Evolutionary conservation across 108 stramenopile species (phyloP).

Genomic region (Skeletonema menzelii): DNA sequence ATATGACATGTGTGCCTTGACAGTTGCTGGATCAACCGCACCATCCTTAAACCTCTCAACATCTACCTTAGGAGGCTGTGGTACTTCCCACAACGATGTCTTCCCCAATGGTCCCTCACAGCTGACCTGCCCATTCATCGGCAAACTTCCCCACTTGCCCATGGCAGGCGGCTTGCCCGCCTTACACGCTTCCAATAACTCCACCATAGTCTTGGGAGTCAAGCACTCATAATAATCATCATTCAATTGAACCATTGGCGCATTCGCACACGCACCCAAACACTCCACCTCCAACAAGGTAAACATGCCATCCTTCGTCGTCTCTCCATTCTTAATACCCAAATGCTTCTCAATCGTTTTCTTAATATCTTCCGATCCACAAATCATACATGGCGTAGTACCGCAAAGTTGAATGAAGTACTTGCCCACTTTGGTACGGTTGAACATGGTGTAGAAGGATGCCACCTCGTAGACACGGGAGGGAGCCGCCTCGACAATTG

Average conservation of each 20-base stretch:
- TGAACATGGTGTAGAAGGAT: conserved; percentile 99
- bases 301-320: conserved; percentile 96
- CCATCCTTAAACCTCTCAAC: conserved; percentile 79
- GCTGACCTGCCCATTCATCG: conserved; percentile 99
- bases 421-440: conserved; percentile 98
- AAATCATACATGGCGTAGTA: conserved; percentile 99
- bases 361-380: conserved; percentile 98
- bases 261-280: conserved; percentile 99
- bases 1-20: conserved; percentile 98
- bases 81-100: conserved; percentile 69
- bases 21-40: conserved; percentile 93
- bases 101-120: conserved; percentile 99
- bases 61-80: conserved; percentile 72
- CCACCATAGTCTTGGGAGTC: conserved; percentile 93
- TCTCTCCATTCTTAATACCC: conserved; percentile 96
- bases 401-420: conserved; percentile 99
- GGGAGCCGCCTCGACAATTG: conserved; percentile 88
- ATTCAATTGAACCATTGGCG: conserved; percentile 99
- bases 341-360: conserved; percentile 96
- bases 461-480: conserved; percentile 98
- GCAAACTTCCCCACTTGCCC: conserved; percentile 98
- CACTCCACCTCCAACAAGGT: conserved; percentile 99
- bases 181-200: conserved; percentile 95
- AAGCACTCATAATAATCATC: conserved; percentile 99
- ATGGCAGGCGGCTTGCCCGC: conserved; percentile 86